phyloP scores from a whole-genome alignment of 345 rosid species.

The Populus alba region DNA sequence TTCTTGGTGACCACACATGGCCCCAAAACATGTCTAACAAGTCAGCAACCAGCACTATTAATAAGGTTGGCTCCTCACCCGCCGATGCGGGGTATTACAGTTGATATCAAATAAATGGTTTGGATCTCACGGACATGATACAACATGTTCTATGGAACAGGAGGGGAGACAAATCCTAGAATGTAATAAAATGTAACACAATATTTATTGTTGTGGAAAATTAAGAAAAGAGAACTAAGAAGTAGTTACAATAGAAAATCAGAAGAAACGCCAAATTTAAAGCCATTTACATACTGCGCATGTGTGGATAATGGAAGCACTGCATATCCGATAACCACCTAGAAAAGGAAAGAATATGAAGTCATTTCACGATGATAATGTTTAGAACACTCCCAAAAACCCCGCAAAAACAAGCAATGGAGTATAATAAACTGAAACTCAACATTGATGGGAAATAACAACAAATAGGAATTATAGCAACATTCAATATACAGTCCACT shows the following conservation, averaged over 20 bases:
- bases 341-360: conserved; percentile 22
- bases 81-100: too few relatives aligned
- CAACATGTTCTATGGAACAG: neutral
- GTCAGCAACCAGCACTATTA: too few relatives aligned
- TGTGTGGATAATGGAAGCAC: conserved; percentile 85
- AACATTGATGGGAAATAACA: neutral
- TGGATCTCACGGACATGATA: too few relatives aligned
- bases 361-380: conserved; percentile 2
- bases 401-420: neutral
- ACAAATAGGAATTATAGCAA: neutral
- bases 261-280: neutral
- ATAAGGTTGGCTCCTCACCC: too few relatives aligned
- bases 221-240: conserved; percentile 3
- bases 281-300: conserved; percentile 70
- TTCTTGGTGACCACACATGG: too few relatives aligned
- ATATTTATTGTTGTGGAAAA: neutral
- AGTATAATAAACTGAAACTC: neutral
- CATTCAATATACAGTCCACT: neutral
- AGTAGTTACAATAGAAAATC: too few relatives aligned
- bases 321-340: conserved; percentile 94
- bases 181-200: neutral
- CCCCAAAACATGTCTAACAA: too few relatives aligned
- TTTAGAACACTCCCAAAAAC: neutral
- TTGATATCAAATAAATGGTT: too few relatives aligned
- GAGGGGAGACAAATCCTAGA: too few relatives aligned